Conservation (phyloP, 768 basidiomycete genomes). For the Hypholoma sublateritium region DNA sequence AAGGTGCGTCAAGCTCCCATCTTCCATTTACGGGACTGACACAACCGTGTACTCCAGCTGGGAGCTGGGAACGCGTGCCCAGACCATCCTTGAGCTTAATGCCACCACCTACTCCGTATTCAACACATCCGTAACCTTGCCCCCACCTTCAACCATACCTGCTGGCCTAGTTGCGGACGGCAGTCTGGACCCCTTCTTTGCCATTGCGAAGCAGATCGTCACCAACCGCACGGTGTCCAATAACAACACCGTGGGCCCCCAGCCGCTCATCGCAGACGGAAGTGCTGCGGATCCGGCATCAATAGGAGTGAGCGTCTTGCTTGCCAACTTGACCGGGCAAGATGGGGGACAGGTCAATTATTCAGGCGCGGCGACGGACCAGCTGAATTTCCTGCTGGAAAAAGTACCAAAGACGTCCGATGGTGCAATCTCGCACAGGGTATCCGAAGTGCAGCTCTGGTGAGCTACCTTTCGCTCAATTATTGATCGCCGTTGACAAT, state of each 20-base stretch:
- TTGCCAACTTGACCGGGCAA: conserved; percentile 48
- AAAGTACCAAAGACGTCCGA: conserved; percentile 61
- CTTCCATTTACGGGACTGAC: not conserved
- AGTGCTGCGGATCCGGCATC: conserved; percentile 79
- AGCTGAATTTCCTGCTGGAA: conserved; percentile 61
- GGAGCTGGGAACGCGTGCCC: conserved; percentile 57
- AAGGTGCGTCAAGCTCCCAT: conserved; percentile 29
- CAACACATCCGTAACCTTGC: conserved; percentile 22
- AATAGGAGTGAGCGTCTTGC: conserved; percentile 68
- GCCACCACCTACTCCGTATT: conserved; percentile 47
- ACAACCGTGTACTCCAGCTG: conserved; percentile 34
- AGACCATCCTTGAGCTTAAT: conserved; percentile 47
- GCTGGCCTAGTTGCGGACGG: conserved; percentile 23
- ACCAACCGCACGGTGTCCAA: conserved; percentile 42
- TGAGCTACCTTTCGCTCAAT: conserved; percentile 24
- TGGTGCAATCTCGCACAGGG: conserved; percentile 82
- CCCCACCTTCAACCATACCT: conserved; percentile 36
- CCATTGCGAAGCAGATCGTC: conserved; percentile 54
- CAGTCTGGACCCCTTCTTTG: conserved; percentile 52
- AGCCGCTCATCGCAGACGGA: conserved; percentile 56
- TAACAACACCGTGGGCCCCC: conserved; percentile 45
- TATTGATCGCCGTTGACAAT: not conserved
- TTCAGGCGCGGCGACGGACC: conserved; percentile 59
- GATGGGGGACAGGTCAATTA: conserved; percentile 49
- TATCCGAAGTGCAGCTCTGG: conserved; percentile 72